These are phyloP conservation scores for Sedum album DNA, from an alignment of 164 flowering plant species.

Conservation along the genomic window DNA sequence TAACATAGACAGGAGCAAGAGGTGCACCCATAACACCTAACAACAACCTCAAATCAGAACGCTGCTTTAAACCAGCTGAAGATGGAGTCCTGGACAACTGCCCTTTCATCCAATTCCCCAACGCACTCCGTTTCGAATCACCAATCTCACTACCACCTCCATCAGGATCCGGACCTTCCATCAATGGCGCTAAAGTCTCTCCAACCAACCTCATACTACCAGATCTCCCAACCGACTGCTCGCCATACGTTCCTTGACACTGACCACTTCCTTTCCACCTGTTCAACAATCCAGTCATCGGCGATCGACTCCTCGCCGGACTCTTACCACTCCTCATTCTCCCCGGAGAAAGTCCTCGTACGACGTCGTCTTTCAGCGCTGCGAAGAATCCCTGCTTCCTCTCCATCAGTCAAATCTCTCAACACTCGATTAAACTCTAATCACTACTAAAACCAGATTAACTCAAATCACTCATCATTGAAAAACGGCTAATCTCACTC, in stretches of 20 bases:
- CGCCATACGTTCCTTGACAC: neutral
- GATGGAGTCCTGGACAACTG: neutral
- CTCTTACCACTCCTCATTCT: conserved; percentile 36
- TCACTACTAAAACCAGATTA: neutral
- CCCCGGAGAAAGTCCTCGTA: conserved; percentile 40
- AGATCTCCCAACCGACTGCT: conserved; percentile 1
- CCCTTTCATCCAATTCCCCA: conserved; percentile 77
- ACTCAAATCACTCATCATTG: neutral
- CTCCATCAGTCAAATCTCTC: conserved; percentile 23
- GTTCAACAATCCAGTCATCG: conserved; percentile 29
- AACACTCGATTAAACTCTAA: neutral
- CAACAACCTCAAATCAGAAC: conserved; percentile 18
- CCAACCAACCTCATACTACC: conserved; percentile 45
- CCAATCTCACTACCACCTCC: conserved; percentile 36
- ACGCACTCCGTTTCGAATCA: conserved; percentile 24
- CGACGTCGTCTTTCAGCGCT: conserved; percentile 44
- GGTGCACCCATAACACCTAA: conserved; percentile 9
- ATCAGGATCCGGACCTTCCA: conserved; percentile 75
- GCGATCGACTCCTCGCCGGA: conserved; percentile 34
- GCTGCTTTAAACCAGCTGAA: conserved; percentile 31
- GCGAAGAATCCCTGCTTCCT: conserved; percentile 52
- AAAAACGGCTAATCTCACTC: too few relatives aligned
- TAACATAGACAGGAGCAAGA: conserved; percentile 5
- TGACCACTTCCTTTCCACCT: conserved; percentile 15
- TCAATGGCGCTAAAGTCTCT: conserved; percentile 71